A percentile compares a stretch with the other conserved stretches of the same genome.
phyloP scores from a whole-genome alignment of 148 eudicot species.

The Vaccinium macrocarpon region DNA sequence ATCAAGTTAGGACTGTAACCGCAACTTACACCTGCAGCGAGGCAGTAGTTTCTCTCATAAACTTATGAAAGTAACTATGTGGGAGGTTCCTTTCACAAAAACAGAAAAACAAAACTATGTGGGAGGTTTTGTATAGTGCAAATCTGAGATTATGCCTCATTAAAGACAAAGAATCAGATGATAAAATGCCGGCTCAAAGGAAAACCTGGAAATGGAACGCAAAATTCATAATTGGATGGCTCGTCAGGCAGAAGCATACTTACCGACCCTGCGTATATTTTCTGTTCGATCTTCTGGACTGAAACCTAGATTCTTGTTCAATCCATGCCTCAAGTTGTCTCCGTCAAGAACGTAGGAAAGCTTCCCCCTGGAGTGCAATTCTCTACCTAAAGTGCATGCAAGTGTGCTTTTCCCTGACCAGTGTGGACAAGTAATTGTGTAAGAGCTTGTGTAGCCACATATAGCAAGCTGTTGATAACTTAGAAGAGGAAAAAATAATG shows the following conservation, averaged over 20 bases:
- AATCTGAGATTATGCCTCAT: background rate
- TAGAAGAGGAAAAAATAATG: too few relatives aligned
- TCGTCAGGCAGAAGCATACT: constrained; percentile 27
- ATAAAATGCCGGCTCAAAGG: background rate
- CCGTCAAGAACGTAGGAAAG: constrained; percentile 90
- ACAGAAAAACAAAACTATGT: background rate
- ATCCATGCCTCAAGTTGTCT: constrained; percentile 89
- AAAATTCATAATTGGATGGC: background rate
- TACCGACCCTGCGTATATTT: constrained; percentile 94
- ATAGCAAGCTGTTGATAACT: background rate
- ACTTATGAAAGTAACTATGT: background rate
- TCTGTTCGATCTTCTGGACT: constrained; percentile 77
- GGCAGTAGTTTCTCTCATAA: background rate
- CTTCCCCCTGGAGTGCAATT: constrained; percentile 76
- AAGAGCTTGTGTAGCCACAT: background rate
- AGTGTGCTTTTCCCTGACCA: constrained; percentile 86
- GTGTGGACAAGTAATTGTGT: background rate
- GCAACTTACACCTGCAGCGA: background rate
- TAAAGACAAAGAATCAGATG: background rate
- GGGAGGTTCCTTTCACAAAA: background rate
- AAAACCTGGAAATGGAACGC: background rate
- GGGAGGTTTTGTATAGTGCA: background rate
- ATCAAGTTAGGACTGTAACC: background rate
- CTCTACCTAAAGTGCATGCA: constrained; percentile 75
- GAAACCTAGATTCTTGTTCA: constrained; percentile 85